phyloP scores from a whole-genome alignment of 805 yeast species.

The Starmerella riodocensis region DNA sequence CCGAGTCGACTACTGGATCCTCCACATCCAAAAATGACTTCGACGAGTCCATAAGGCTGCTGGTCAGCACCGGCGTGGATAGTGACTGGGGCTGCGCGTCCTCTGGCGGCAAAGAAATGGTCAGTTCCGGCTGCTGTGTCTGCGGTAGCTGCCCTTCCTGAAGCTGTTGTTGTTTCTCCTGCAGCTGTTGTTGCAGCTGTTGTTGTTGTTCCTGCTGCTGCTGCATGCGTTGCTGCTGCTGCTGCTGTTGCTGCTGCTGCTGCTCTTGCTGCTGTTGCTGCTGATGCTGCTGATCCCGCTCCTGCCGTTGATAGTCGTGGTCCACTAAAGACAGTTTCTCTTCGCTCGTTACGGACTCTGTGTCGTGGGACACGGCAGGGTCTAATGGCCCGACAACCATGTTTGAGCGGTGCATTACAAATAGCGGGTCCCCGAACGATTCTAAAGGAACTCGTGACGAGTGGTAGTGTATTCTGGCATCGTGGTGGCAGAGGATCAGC shows the following conservation, averaged over 20 bases:
- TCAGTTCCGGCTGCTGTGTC: too few species aligned
- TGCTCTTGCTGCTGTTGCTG: slow-evolving; percentile 1
- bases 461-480: slow-evolving; percentile 20
- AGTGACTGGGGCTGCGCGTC: slow-evolving; percentile 6
- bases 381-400: background rate
- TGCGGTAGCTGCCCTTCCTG: too few species aligned
- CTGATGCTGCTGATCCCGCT: slow-evolving; percentile 1
- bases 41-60: background rate
- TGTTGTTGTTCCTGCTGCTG: slow-evolving; percentile 3
- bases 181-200: slow-evolving; percentile 1
- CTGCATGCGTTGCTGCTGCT: slow-evolving; percentile 1
- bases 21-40: background rate
- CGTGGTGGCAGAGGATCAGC: slow-evolving; percentile 26
- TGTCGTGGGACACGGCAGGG: background rate
- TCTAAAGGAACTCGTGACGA: slow-evolving; percentile 4
- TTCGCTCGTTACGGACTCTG: background rate
- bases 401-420: slow-evolving; percentile 2
- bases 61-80: too few species aligned
- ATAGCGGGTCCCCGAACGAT: slow-evolving; percentile 14
- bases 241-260: slow-evolving; percentile 3
- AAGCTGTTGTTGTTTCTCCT: too few species aligned
- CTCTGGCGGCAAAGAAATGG: background rate
- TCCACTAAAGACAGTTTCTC: background rate
- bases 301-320: background rate
- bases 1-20: background rate